phyloP scores from a whole-genome alignment of 805 yeast genomes.

The Ogataea ramenticola region DNA sequence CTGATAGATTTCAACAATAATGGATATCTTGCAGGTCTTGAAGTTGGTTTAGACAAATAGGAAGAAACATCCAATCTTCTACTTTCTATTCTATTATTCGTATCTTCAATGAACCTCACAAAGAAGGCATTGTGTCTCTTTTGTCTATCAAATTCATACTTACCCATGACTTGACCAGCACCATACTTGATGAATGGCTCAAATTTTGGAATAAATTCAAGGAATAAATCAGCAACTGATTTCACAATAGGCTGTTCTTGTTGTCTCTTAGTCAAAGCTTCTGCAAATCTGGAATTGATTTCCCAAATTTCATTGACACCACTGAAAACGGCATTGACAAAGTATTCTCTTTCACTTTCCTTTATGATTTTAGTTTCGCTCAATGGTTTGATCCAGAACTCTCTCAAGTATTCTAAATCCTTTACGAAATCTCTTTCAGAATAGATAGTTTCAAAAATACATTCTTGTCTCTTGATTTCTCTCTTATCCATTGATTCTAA shows the following conservation, averaged over 20 bases:
- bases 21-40: constrained; percentile 93
- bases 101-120: constrained; percentile 89
- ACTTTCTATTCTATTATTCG: constrained; percentile 76
- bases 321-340: constrained; percentile 85
- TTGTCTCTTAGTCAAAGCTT: constrained; percentile 82
- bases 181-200: constrained; percentile 92
- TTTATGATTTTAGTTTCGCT: constrained; percentile 84
- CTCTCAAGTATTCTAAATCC: constrained; percentile 87
- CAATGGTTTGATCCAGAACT: constrained; percentile 88
- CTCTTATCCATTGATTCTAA: constrained; percentile 72
- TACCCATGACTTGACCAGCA: constrained; percentile 91
- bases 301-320: constrained; percentile 83
- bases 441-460: constrained; percentile 86
- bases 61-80: constrained; percentile 89
- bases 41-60: constrained; percentile 89
- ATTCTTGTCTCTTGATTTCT: constrained; percentile 90
- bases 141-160: constrained; percentile 91
- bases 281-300: constrained; percentile 79
- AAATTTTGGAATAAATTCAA: constrained; percentile 77
- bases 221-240: constrained; percentile 78
- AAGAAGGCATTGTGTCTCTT: constrained; percentile 84
- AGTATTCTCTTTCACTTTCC: constrained; percentile 81
- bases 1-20: constrained; percentile 73
- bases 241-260: constrained; percentile 78
- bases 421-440: constrained; percentile 95